Evolutionary conservation across 1,284 basidiomycete species (phyloP).

Genomic region (Pterula multifida): DNA sequence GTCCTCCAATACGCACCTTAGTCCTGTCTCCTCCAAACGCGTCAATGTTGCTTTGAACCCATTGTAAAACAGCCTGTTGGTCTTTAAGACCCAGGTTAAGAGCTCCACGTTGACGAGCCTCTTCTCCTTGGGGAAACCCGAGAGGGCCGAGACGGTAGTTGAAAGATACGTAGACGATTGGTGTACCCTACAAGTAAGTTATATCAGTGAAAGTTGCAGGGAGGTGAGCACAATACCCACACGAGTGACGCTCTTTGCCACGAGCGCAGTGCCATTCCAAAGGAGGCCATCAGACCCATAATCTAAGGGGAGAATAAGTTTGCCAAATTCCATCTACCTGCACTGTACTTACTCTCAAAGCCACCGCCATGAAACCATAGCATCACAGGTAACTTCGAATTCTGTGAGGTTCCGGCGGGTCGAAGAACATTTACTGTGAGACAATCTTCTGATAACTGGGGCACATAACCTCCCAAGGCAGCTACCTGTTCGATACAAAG

Average conservation of each 20-base stretch:
- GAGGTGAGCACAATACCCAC: constrained; percentile 8
- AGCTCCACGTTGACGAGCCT: constrained; percentile 17
- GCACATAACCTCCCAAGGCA: neutral
- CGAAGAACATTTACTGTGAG: neutral
- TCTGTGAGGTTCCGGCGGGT: neutral
- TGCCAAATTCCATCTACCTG: too few species aligned
- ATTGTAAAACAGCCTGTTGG: constrained; percentile 21
- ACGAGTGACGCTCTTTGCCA: constrained; percentile 14
- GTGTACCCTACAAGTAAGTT: neutral
- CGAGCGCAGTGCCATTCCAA: constrained; percentile 8
- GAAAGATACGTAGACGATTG: neutral
- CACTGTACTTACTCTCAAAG: neutral
- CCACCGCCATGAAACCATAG: neutral
- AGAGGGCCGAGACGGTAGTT: constrained; percentile 3
- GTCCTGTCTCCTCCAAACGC: constrained; percentile 26
- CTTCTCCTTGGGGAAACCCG: constrained; percentile 17
- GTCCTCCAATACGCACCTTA: neutral
- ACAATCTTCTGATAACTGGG: neutral
- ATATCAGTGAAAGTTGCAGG: neutral
- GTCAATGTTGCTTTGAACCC: constrained; percentile 25
- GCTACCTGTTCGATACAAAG: neutral
- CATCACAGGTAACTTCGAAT: neutral
- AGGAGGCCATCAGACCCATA: neutral
- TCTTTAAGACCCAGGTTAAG: constrained; percentile 27
- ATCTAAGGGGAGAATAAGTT: neutral